Base-by-base conservation (phyloP, 768 basidiomycete genomes). In the Phaeolepiota aurea region DNA sequence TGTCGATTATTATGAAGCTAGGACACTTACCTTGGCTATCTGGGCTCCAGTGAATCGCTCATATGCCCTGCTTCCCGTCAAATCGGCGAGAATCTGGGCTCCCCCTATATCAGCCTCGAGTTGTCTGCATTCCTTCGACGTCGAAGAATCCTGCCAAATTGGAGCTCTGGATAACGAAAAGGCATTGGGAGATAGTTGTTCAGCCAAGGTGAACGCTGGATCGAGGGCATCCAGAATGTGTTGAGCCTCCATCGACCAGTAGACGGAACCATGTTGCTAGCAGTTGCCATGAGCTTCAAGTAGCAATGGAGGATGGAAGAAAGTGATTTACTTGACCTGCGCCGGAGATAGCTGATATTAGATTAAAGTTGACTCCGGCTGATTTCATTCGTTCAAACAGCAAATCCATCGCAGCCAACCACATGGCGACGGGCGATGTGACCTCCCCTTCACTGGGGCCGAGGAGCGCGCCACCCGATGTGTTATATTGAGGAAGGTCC, bases 91-190 rank as follows among this genome's bases (percentile, higher is more conserved):
- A 3, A 60, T 73, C 44, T 84, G 82, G 0, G 82, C 59, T 3
- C 87, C 86, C 25, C 87, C 87, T 7, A 84, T 62, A 25, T 65
- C 69, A 0, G 65, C 69, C 52, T 90, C 85, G 32, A 92, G 62
- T 43, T 68, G 71, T 41, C 63, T 63, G 53, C 89, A 92, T 49
- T 91, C 87, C 32, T 63, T 59, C 0, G 78, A 81, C 0, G 88
- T 91, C 0, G 87, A 89, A 1, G 87, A 87, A 58, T 92, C 90
- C 56, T 92, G 88, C 89, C 90, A 93, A 53, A 91, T 91, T 7
- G 88, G 87, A 3, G 82, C 74, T 46, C 69, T 69, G 1, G 66
- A 66, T 10, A 77, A 60, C 4, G 86, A 78, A 57, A 91, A 89
- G 2, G 87, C 87, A 5, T 52, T 55, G 0, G 73, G 76, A 14